Evolutionary conservation across 495 filamentous ascomycete genomes (phyloP), one percentile per base, ranked within the genome.

Genomic region (Penicillium alfredii): DNA sequence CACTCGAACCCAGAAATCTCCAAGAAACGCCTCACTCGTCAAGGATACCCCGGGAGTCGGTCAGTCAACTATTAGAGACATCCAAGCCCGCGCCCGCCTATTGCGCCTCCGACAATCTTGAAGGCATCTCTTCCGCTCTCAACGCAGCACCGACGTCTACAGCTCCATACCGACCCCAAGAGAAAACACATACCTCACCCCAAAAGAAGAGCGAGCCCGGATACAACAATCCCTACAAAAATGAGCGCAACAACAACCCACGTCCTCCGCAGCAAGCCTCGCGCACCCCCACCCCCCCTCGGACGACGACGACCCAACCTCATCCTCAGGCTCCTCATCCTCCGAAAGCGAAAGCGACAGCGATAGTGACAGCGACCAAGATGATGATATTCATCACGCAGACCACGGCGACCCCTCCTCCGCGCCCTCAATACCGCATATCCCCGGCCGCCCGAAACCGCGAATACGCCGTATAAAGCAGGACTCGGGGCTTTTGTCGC

Each of bases 231-330:
- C n/a, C 18, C 13, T 33, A 7, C 7, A 40, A 51, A 22, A 18
- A 42, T 56, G 40, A 36, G 43, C 6, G 17, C 43, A 9, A 46
- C 41, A 30, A 30, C 8, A 40, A 29, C 4, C 22, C 38, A 5
- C 4, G 13, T 10, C 34, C 5, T 10, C 39, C 10, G 29, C 33
- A 30, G 22, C 26, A 9, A 15, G 30, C 20, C 15, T n/a, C 16
- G n/a, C n/a, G n/a, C n/a, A n/a, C n/a, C n/a, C 23, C 3, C 16
- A 35, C 24, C 12, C 28, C 13, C 30, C 38, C 14, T 7, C 25
- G 10, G 44, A 40, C 8, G 58, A 62, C 20, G 59, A 64, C 36
- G 65, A 69, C 30, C 52, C 55, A 33, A 67, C 62, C 16, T 69
- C 61, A 3, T 61, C 58, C 8, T 66, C 64, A 4, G 61, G 61